phyloP scores from a whole-genome alignment of 257 asterid genomes.

The Solanum okadae region DNA sequence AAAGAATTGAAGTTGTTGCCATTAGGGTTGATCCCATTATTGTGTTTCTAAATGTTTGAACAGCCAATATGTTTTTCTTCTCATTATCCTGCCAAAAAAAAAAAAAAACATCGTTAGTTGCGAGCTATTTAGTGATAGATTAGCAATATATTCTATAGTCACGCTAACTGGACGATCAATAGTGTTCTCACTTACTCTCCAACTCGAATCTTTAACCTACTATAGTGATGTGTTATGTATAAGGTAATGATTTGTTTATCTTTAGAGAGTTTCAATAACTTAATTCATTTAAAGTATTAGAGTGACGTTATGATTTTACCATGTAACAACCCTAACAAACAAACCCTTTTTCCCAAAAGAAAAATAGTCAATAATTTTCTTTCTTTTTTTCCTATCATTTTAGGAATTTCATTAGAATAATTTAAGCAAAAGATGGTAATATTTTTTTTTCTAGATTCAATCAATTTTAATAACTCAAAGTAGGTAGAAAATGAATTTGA shows the following conservation, averaged over 20 bases:
- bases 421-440: background rate
- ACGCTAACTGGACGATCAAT: no score
- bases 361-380: background rate
- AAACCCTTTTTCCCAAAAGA: background rate
- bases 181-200: background rate
- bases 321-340: background rate
- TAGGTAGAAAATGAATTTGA: background rate
- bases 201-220: background rate
- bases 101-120: no score
- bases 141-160: no score
- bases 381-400: background rate
- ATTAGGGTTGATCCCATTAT: slow-evolving; percentile 88
- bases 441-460: background rate
- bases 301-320: background rate
- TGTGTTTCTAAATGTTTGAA: slow-evolving; percentile 76
- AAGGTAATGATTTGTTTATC: background rate
- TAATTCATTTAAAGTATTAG: background rate
- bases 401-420: background rate
- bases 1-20: slow-evolving; percentile 91
- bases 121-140: background rate
- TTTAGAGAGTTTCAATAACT: background rate
- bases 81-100: slow-evolving; percentile 57
- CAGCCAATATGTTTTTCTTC: slow-evolving; percentile 84
- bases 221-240: background rate
- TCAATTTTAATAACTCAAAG: background rate